phyloP scores from a whole-genome alignment of 208 protist genomes.

The Spongospora subterranea region DNA sequence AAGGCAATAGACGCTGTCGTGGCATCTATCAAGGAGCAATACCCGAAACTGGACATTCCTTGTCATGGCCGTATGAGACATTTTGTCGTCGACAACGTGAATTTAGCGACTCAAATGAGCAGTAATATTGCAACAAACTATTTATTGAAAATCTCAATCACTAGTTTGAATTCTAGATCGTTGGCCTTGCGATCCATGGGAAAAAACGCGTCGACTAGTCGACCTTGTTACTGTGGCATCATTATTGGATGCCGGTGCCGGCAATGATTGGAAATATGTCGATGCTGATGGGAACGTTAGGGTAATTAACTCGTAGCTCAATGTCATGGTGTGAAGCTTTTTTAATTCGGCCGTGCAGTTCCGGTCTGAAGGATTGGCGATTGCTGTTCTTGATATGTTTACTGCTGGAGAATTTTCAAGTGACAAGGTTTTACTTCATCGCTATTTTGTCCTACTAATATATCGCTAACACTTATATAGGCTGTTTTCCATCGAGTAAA shows the following conservation, averaged over 20 bases:
- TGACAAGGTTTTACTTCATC: background rate
- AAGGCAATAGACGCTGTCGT: slow-evolving; percentile 29
- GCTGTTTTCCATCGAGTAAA: slow-evolving; percentile 48
- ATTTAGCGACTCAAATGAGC: background rate
- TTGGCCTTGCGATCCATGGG: background rate
- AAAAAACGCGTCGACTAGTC: slow-evolving; percentile 45
- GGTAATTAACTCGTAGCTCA: too few relatives aligned
- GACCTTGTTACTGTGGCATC: slow-evolving; percentile 51
- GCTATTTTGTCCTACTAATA: background rate
- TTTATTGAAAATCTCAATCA: background rate
- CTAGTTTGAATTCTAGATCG: background rate
- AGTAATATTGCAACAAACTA: background rate
- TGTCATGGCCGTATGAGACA: slow-evolving; percentile 51
- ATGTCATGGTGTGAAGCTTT: too few relatives aligned
- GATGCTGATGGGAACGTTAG: slow-evolving; percentile 10
- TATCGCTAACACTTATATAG: background rate
- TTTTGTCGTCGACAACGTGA: slow-evolving; percentile 28
- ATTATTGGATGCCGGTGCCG: slow-evolving; percentile 56
- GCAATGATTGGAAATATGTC: slow-evolving; percentile 59
- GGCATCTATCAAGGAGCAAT: background rate
- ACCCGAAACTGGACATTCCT: slow-evolving; percentile 58
- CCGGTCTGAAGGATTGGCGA: slow-evolving; percentile 15
- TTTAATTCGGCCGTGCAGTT: background rate
- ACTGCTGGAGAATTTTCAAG: slow-evolving; percentile 20
- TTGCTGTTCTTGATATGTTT: slow-evolving; percentile 57